phyloP scores from a whole-genome alignment of 306 rosid species.

The Hylodesmum podocarpum region DNA sequence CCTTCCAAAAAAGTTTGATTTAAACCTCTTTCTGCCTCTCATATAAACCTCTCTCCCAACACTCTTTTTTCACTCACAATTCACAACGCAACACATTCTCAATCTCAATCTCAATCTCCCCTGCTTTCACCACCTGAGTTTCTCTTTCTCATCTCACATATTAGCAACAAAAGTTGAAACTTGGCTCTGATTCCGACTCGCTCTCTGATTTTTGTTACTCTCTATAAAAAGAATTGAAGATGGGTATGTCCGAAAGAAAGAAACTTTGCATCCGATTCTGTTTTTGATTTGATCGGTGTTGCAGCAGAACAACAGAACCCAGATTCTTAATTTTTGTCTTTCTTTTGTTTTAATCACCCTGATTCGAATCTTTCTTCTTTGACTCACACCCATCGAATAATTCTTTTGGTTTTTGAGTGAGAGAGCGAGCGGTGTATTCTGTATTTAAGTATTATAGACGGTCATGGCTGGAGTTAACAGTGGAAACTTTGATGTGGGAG shows the following conservation, averaged over 20 bases:
- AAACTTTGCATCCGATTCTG: constrained; percentile 49
- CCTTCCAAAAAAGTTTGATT: neutral
- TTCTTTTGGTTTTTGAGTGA: neutral
- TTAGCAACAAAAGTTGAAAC: neutral
- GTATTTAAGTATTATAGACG: neutral
- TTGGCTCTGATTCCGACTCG: constrained; percentile 35
- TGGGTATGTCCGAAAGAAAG: constrained; percentile 39
- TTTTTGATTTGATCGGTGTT: constrained; percentile 48
- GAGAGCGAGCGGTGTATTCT: constrained; percentile 48
- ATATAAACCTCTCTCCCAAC: constrained; percentile 45
- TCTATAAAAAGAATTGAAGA: constrained; percentile 5
- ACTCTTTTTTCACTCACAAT: neutral
- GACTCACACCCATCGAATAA: constrained; percentile 10
- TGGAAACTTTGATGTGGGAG: constrained; percentile 52
- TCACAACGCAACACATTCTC: too few relatives aligned
- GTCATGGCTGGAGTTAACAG: constrained; percentile 58
- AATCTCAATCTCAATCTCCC: constrained; percentile 19
- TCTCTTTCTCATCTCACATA: constrained; percentile 3
- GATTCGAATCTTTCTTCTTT: constrained; percentile 8
- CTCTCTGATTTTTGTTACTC: constrained; percentile 19
- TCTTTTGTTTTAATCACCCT: neutral
- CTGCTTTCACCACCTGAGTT: constrained; percentile 23
- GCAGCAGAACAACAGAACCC: constrained; percentile 12
- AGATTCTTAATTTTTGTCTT: constrained; percentile 32
- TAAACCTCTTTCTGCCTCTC: constrained; percentile 46